Conservation (phyloP, 1,284 basidiomycete genomes). For the Cutaneotrichosporon daszewskae region DNA sequence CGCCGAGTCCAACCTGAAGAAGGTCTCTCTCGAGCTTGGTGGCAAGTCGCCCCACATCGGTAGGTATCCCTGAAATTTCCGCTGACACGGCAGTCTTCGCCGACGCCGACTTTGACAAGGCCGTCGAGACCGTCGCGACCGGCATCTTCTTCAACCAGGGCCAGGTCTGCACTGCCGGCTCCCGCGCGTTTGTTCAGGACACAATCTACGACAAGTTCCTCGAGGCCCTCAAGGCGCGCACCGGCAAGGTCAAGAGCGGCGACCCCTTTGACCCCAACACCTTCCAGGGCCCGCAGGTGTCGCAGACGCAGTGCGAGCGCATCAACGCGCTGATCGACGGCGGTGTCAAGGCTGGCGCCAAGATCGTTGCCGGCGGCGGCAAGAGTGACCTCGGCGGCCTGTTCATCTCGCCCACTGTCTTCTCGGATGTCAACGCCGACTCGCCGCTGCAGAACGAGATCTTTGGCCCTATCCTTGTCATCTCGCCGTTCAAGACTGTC, state of each 20-base stretch:
- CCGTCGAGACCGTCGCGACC: constrained; percentile 53
- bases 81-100: constrained; percentile 50
- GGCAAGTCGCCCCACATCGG: constrained; percentile 51
- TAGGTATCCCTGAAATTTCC: no score
- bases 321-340: constrained; percentile 83
- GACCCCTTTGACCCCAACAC: constrained; percentile 65
- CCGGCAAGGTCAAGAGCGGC: constrained; percentile 65
- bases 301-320: constrained; percentile 78
- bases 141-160: constrained; percentile 39
- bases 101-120: constrained; percentile 61
- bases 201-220: constrained; percentile 76
- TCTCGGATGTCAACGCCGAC: constrained; percentile 42
- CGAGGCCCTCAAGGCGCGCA: constrained; percentile 59
- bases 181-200: constrained; percentile 74
- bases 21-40: constrained; percentile 54
- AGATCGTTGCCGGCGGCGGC: constrained; percentile 68
- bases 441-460: constrained; percentile 47
- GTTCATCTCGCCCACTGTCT: constrained; percentile 47
- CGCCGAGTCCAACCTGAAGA: constrained; percentile 78
- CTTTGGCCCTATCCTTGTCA: constrained; percentile 50
- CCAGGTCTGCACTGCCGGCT: constrained; percentile 54
- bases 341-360: constrained; percentile 79
- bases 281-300: constrained; percentile 75
- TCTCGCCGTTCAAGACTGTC: constrained; percentile 47
- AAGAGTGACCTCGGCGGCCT: constrained; percentile 41